These are phyloP conservation scores for Zygotorulaspora danielsina DNA, from an alignment of 805 yeast species.

Conservation along the genomic window DNA sequence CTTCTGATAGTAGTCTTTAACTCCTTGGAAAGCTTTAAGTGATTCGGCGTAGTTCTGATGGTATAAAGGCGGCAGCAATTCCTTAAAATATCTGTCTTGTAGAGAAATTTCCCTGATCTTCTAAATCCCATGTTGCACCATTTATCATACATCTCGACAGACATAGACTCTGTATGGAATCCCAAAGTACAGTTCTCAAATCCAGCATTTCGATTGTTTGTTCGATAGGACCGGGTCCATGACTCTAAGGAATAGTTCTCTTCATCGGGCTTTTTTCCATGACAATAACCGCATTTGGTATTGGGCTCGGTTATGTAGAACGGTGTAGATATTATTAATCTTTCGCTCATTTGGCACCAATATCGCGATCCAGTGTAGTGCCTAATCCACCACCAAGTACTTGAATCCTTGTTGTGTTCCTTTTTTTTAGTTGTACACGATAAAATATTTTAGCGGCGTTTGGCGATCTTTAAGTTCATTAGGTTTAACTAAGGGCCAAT, in stretches of 20 bases:
- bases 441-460: no score
- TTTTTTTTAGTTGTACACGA: no score
- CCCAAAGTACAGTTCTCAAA: conserved; percentile 35
- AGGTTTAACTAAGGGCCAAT: no score
- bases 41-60: conserved; percentile 54
- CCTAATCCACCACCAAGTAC: no score
- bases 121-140: conserved; percentile 72
- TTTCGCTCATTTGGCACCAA: conserved; percentile 16
- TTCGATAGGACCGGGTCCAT: conserved; percentile 24
- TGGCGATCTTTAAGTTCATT: no score
- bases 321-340: conserved; percentile 43
- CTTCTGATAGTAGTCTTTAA: conserved; percentile 61
- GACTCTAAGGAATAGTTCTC: conserved; percentile 40
- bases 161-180: conserved; percentile 43
- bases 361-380: no score
- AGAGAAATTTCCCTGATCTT: conserved; percentile 68
- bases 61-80: conserved; percentile 80
- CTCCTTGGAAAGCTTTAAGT: conserved; percentile 55
- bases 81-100: conserved; percentile 61
- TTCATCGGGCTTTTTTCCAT: conserved; percentile 43
- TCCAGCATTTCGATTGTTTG: conserved; percentile 10
- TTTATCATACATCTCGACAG: conserved; percentile 53
- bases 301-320: conserved; percentile 39
- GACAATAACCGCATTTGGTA: conserved; percentile 70
- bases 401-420: no score